phyloP scores from a whole-genome alignment of 495 filamentous ascomycete genomes.

The Penicillium macrosclerotiorum region DNA sequence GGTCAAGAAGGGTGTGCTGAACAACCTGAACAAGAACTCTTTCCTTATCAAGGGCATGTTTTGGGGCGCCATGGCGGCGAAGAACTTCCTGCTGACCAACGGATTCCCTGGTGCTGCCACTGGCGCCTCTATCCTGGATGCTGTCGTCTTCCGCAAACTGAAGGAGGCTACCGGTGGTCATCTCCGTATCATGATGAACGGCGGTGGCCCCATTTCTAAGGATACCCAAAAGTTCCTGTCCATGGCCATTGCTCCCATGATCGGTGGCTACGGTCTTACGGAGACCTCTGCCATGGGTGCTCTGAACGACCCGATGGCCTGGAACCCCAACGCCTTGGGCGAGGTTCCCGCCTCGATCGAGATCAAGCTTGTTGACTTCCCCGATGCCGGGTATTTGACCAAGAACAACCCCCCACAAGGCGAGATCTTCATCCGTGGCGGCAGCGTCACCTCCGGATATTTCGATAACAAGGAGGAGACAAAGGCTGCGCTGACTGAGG shows the following conservation, averaged over 20 bases:
- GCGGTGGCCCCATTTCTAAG: slow-evolving; percentile 81
- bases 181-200: slow-evolving; percentile 79
- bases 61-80: slow-evolving; percentile 85
- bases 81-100: slow-evolving; percentile 71
- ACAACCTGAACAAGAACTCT: slow-evolving; percentile 76
- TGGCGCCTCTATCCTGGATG: slow-evolving; percentile 65
- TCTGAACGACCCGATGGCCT: slow-evolving; percentile 84
- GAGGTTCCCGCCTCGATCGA: slow-evolving; percentile 80
- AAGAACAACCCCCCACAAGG: slow-evolving; percentile 90
- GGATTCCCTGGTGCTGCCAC: slow-evolving; percentile 70
- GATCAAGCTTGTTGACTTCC: slow-evolving; percentile 92
- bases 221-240: slow-evolving; percentile 87
- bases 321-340: slow-evolving; percentile 80
- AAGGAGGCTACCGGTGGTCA: slow-evolving; percentile 86
- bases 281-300: slow-evolving; percentile 94
- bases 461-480: slow-evolving; percentile 84
- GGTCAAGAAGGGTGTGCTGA: slow-evolving; percentile 94
- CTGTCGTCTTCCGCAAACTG: slow-evolving; percentile 83
- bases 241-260: slow-evolving; percentile 85
- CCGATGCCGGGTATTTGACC: slow-evolving; percentile 86
- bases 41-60: slow-evolving; percentile 78
- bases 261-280: slow-evolving; percentile 92
- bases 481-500: slow-evolving; percentile 65
- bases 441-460: slow-evolving; percentile 69
- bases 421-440: slow-evolving; percentile 89